Conservation (phyloP, 345 rosid genomes). For the Hibiscus trionum region DNA sequence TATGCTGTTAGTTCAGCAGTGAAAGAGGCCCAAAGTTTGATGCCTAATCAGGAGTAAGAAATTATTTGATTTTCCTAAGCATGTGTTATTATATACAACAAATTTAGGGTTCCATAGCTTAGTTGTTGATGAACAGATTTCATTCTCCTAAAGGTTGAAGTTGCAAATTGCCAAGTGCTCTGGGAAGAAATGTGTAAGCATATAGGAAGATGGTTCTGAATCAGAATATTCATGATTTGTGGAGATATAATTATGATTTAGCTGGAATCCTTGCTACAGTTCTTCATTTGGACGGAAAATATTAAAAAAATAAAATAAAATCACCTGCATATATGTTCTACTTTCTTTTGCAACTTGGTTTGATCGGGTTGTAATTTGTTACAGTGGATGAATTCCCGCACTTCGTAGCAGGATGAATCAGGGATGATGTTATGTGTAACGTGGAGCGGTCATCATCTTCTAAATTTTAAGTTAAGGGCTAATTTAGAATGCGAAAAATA, state of each 20-base stretch:
- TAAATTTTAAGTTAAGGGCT: too few species aligned
- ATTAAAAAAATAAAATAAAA: not conserved
- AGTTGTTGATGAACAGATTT: not conserved
- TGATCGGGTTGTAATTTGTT: too few species aligned
- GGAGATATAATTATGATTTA: not conserved
- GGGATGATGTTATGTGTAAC: too few species aligned
- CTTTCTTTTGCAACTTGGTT: too few species aligned
- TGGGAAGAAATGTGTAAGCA: not conserved
- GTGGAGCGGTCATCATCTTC: too few species aligned
- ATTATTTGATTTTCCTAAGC: not conserved
- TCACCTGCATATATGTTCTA: too few species aligned
- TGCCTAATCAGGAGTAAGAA: not conserved
- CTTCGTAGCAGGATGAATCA: too few species aligned
- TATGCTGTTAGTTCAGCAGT: constrained; percentile 36
- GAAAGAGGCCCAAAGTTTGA: constrained; percentile 27
- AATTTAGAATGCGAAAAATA: too few species aligned
- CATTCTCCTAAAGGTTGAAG: not conserved
- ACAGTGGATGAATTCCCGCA: too few species aligned
- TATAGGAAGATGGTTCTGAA: too few species aligned
- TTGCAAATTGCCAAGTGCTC: not conserved
- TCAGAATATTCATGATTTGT: not conserved
- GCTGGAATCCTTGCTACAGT: too few species aligned
- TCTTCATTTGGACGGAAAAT: not conserved
- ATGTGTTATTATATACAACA: too few species aligned
- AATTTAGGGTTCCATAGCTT: not conserved